Base-by-base conservation (phyloP, 2,329 filamentous ascomycete genomes). In the Paraconiothyrium sp. region DNA sequence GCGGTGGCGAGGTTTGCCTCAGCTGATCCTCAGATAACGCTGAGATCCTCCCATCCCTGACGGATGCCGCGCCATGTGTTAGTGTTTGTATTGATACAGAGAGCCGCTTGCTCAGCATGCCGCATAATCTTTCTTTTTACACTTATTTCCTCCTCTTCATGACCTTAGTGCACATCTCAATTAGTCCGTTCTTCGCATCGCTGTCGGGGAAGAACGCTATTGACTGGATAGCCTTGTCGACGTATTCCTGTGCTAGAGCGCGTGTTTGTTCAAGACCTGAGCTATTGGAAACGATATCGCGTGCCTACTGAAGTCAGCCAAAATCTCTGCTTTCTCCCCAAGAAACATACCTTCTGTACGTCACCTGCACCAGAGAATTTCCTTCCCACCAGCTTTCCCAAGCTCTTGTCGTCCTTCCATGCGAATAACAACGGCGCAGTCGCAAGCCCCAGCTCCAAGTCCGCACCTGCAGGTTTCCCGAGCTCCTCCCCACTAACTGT, bases 371-470 rank as follows among this genome's bases (percentile, higher is more conserved):
- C 81, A 49, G 86, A 84, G 78, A 99, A 99, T 80, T 97, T 97
- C 79, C 95, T 89, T 49, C 95, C 95, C 16, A 99, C 95, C 67
- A 99, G 83, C 56, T 88, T 88, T 4, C 95, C 95, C 32, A 99
- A 82, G 79, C 95, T 93, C 27, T 89, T 88, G 72, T 92, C 92
- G 67, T 91, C 87, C 82, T 94, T 94, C 95, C 95, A 99, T 0
- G 95, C 95, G 82, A 98, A 99, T 46, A 99, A 82, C 66, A 99
- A 82, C 16, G 95, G 95, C 13, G 95, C 95, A 13, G 95, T 99
- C 47, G 95, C 95, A 60, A 99, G 85, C 4, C 95, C 95, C 34
- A 99, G 83, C 80, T 98, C 93, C 64, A 99, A 80, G 80, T 99
- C 95, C 34, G 95, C 95, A 44, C 94, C 95, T 5, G 94, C 92